phyloP scores from a whole-genome alignment of 2,329 filamentous ascomycete species.

The Microdochium nivale region DNA sequence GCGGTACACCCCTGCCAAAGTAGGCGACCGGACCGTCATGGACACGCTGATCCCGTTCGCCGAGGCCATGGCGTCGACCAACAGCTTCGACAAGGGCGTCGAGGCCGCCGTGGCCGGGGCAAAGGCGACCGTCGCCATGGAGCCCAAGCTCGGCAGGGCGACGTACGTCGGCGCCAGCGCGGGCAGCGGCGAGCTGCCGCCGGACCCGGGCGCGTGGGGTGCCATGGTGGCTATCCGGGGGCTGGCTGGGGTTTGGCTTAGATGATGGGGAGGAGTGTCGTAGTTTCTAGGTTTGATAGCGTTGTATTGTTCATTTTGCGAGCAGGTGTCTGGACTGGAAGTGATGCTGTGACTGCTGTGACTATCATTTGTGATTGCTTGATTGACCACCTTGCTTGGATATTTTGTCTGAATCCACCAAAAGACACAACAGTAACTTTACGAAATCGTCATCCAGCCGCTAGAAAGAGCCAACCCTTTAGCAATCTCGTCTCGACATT shows the following conservation, averaged over 20 bases:
- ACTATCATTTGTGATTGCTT: no score
- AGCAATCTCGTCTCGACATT: no score
- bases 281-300: background rate
- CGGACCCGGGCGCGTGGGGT: conserved; percentile 65
- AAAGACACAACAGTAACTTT: no score
- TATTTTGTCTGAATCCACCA: no score
- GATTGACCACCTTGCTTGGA: no score
- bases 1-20: conserved; percentile 44
- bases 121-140: conserved; percentile 55
- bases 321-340: no score
- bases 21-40: conserved; percentile 49
- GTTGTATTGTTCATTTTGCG: no score
- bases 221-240: conserved; percentile 47
- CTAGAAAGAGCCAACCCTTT: no score
- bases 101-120: conserved; percentile 50
- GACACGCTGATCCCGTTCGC: conserved; percentile 48
- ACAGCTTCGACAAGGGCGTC: conserved; percentile 46
- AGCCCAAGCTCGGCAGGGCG: conserved; percentile 55
- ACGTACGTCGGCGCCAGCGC: conserved; percentile 56
- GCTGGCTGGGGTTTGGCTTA: conserved; percentile 15
- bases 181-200: conserved; percentile 43
- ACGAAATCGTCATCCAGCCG: no score
- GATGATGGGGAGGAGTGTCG: background rate
- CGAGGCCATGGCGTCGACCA: conserved; percentile 30
- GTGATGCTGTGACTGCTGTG: no score